phyloP scores from a whole-genome alignment of 495 filamentous ascomycete species.

The Neurospora sp. region DNA sequence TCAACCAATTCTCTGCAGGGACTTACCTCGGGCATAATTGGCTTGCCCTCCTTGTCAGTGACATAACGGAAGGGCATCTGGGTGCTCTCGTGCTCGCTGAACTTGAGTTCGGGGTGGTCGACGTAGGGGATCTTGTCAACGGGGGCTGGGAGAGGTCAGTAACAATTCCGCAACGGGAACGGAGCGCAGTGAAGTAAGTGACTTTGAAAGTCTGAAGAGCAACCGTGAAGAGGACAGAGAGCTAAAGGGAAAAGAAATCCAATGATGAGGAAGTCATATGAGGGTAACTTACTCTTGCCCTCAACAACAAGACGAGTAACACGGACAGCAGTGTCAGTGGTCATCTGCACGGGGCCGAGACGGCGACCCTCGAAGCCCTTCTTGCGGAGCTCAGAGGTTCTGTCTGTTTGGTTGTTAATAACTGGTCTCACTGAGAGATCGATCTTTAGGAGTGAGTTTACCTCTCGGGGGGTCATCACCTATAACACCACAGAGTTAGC shows the following conservation, averaged over 20 bases:
- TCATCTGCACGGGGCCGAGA: conserved; percentile 93
- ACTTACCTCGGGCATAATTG: conserved; percentile 82
- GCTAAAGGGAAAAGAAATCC: neutral
- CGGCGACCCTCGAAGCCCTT: conserved; percentile 86
- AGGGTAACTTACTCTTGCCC: conserved; percentile 52
- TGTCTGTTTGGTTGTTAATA: conserved; percentile 45
- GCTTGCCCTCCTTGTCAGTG: conserved; percentile 57
- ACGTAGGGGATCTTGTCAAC: conserved; percentile 69
- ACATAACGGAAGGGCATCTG: conserved; percentile 98
- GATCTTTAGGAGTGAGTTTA: conserved; percentile 29
- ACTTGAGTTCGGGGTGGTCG: conserved; percentile 78
- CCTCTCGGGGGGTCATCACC: conserved; percentile 94
- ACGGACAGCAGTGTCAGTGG: conserved; percentile 90
- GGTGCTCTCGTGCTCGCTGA: conserved; percentile 85
- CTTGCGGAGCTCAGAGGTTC: conserved; percentile 83
- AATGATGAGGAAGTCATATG: neutral
- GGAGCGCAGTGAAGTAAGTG: neutral
- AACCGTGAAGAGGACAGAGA: neutral
- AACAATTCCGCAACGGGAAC: neutral
- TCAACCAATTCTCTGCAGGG: neutral
- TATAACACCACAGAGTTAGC: conserved; percentile 22
- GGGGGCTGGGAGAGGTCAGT: conserved; percentile 40
- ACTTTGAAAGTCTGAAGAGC: neutral
- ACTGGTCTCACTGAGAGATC: neutral
- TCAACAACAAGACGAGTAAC: conserved; percentile 86